Percentiles rank a stretch among this genome's conserved stretches.
Evolutionary conservation across 768 basidiomycete genomes (phyloP).

Genomic region (Plicaturopsis crispa): DNA sequence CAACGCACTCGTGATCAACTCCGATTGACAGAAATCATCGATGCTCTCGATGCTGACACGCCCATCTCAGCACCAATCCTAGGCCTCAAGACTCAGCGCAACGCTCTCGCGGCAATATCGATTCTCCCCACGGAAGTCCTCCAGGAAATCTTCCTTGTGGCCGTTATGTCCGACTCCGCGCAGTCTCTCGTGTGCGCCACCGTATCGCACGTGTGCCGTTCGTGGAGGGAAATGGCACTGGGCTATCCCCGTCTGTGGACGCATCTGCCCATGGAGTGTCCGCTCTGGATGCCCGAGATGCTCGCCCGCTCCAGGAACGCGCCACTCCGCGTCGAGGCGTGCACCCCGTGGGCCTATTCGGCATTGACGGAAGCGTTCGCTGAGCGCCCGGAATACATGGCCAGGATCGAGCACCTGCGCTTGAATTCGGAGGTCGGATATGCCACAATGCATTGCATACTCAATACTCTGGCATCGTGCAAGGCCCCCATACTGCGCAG

Average conservation of each 20-base stretch:
- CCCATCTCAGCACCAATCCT: slow-evolving; percentile 6
- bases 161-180: slow-evolving; percentile 7
- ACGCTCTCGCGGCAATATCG: neutral
- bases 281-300: slow-evolving; percentile 23
- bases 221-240: slow-evolving; percentile 33
- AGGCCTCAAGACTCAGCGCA: slow-evolving; percentile 11
- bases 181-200: slow-evolving; percentile 25
- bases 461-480: too few relatives aligned
- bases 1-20: slow-evolving; percentile 2
- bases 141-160: slow-evolving; percentile 21
- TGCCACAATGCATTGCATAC: too few relatives aligned
- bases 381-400: slow-evolving; percentile 17
- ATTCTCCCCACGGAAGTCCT: slow-evolving; percentile 21
- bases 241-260: slow-evolving; percentile 34
- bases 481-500: too few relatives aligned
- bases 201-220: slow-evolving; percentile 33
- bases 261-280: slow-evolving; percentile 22
- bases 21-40: neutral
- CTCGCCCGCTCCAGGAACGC: slow-evolving; percentile 24
- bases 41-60: slow-evolving; percentile 1
- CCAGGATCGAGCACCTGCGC: slow-evolving; percentile 22
- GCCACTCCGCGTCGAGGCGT: slow-evolving; percentile 23
- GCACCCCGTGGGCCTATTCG: slow-evolving; percentile 27
- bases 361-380: too few relatives aligned
- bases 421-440: too few relatives aligned